phyloP scores from a whole-genome alignment of 768 basidiomycete species.

The Roridomyces roridus region DNA sequence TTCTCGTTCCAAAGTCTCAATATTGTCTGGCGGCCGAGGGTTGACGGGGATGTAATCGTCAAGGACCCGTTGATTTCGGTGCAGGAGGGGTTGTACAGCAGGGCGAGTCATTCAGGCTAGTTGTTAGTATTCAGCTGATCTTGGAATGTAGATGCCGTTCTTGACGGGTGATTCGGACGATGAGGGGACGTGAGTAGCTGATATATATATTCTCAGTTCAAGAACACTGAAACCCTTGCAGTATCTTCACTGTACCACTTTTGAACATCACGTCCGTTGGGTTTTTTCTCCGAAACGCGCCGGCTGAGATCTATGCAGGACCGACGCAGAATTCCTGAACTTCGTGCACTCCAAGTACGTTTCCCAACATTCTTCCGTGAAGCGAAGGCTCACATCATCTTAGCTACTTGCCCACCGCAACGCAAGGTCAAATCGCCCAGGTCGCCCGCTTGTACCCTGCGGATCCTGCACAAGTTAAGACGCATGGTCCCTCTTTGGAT shows the following conservation, averaged over 20 bases:
- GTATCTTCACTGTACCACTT: conserved; percentile 26
- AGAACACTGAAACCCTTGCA: conserved; percentile 1
- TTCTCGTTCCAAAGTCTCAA: conserved; percentile 35
- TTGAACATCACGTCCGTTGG: conserved; percentile 30
- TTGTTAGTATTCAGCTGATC: no score
- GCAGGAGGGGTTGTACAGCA: conserved; percentile 37
- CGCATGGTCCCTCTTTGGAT: background rate
- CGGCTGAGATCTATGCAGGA: conserved; percentile 23
- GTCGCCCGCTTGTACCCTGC: background rate
- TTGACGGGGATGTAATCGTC: conserved; percentile 44
- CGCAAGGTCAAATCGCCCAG: background rate
- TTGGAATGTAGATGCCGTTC: conserved; percentile 31
- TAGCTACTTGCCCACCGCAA: background rate
- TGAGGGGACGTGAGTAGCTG: conserved; percentile 42
- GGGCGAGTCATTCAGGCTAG: no score
- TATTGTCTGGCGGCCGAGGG: conserved; percentile 42
- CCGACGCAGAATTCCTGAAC: background rate
- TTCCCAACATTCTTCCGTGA: background rate
- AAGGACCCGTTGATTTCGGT: conserved; percentile 38
- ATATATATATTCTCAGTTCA: background rate
- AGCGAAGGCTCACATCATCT: background rate
- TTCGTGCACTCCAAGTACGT: background rate
- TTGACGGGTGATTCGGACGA: conserved; percentile 46
- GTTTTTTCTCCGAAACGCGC: conserved; percentile 1
- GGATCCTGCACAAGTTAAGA: conserved; percentile 4